Evolutionary conservation across 2,329 filamentous ascomycete genomes (phyloP), one percentile per base, ranked within the genome.

Genomic region (Monilinia laxa): DNA sequence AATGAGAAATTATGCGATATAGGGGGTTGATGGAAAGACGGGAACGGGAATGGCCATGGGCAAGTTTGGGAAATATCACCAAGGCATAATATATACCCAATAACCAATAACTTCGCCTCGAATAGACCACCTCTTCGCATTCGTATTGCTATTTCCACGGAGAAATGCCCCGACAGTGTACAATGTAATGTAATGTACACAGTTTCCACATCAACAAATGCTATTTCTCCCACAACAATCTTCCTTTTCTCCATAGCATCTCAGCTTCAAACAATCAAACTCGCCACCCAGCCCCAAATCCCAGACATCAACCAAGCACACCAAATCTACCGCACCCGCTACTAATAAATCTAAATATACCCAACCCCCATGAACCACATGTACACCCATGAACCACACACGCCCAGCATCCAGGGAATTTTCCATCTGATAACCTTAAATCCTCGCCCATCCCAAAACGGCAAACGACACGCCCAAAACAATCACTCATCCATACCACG

Each of bases 381-480:
- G 16, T 20, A 5, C 20, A 20, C 45, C 18, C 45, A 47, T 45
- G 10, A 42, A 31, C 28, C 40, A 11, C 40, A 23, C 16, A 40
- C 54, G 10, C 18, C 35, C 25, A 28, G 23, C 18, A 57, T 28
- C 25, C 55, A 9, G 55, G 54, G 23, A 16, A 25, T 14, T 42
- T 57, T 57, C 38, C n/a, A 57, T 57, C 55, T 45, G 55, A 57
- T 57, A 57, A 57, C 55, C 28, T 45, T 57, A 57, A 57, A 56
- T 56, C 3, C 9, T 9, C 14, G 4, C 3, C 18, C 14, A 47
- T 35, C 31, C 45, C 6, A n/a, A 18, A 47, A 47, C 1, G 45
- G 45, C 18, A 47, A 47, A 20, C 12, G 40, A 42, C 16, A 16
- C n/a, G 35, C n/a, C n/a, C 31, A 2, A n/a, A 28, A 16, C 20